A percentile compares a stretch with the other conserved stretches of the same genome.
phyloP scores from a whole-genome alignment of 75 land plant genomes.

The Cryptomeria japonica region DNA sequence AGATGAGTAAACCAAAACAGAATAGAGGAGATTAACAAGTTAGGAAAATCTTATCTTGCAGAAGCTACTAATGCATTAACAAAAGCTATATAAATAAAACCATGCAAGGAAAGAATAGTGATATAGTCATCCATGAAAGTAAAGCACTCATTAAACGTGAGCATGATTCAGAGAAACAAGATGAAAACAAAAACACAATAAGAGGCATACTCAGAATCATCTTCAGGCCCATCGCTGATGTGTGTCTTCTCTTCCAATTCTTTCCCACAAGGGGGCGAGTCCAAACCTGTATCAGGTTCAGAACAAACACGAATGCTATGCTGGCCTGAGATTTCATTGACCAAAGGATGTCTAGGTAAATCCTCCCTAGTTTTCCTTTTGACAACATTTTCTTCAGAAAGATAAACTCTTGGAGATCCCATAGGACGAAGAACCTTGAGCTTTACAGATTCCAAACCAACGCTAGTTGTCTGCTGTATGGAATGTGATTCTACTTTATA shows the following conservation, averaged over 20 bases:
- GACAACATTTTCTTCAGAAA: neutral
- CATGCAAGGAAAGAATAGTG: neutral
- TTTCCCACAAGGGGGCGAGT: neutral
- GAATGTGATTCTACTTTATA: neutral
- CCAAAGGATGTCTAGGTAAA: neutral
- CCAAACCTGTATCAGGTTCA: neutral
- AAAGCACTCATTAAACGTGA: neutral
- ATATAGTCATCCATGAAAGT: neutral
- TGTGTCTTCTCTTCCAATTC: neutral
- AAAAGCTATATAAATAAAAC: neutral
- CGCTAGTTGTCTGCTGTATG: neutral
- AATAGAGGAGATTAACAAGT: no score
- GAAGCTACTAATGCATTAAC: no score
- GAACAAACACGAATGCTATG: neutral
- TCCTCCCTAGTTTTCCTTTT: neutral
- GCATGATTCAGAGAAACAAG: neutral
- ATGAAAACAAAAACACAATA: neutral
- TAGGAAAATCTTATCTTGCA: no score
- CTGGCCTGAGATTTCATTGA: neutral
- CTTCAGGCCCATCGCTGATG: neutral
- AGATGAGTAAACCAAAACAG: no score
- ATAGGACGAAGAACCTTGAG: neutral
- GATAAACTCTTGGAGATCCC: neutral
- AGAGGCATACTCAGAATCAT: neutral
- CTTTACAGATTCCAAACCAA: neutral